Percentiles rank a stretch among this genome's conserved stretches.
Evolutionary conservation across 208 protist genomes (phyloP).

Genomic region (Acanthamoeba healyi): DNA sequence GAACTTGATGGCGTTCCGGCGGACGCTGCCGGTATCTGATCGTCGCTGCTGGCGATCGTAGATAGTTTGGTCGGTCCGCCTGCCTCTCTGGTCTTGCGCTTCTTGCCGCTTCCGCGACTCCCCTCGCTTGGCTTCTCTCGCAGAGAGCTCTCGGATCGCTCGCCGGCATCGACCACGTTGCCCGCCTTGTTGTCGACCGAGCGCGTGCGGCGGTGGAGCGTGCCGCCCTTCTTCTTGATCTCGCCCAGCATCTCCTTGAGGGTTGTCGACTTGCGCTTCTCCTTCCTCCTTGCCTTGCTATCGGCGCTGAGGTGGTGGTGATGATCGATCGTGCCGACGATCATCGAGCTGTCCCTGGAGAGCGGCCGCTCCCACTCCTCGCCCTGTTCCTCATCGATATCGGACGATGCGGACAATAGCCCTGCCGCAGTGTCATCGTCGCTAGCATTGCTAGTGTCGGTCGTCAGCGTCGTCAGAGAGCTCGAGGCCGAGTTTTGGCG

Average conservation of each 20-base stretch:
- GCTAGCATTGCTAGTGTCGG: neutral
- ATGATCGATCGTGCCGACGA: neutral
- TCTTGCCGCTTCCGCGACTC: conserved; percentile 10
- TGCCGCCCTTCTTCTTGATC: conserved; percentile 60
- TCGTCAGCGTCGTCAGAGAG: neutral
- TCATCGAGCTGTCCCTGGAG: neutral
- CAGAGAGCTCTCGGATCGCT: neutral
- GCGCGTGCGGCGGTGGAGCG: conserved; percentile 6
- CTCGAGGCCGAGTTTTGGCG: neutral
- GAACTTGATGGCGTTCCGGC: neutral
- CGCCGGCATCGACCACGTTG: neutral
- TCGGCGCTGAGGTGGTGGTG: neutral
- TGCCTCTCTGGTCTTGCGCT: neutral
- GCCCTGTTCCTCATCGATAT: neutral
- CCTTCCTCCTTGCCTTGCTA: neutral
- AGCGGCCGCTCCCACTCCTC: conserved; percentile 55
- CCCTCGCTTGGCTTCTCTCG: neutral
- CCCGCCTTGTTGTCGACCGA: conserved; percentile 4
- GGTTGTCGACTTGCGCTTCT: conserved; percentile 51
- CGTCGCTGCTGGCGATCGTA: neutral
- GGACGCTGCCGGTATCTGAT: neutral
- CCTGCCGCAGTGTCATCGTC: neutral
- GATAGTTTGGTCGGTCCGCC: neutral
- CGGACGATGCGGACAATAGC: neutral
- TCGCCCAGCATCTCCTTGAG: conserved; percentile 56